These are phyloP conservation scores for Penicillium sumatraense DNA, from an alignment of 2,329 filamentous ascomycete genomes.

Conservation along the genomic window DNA sequence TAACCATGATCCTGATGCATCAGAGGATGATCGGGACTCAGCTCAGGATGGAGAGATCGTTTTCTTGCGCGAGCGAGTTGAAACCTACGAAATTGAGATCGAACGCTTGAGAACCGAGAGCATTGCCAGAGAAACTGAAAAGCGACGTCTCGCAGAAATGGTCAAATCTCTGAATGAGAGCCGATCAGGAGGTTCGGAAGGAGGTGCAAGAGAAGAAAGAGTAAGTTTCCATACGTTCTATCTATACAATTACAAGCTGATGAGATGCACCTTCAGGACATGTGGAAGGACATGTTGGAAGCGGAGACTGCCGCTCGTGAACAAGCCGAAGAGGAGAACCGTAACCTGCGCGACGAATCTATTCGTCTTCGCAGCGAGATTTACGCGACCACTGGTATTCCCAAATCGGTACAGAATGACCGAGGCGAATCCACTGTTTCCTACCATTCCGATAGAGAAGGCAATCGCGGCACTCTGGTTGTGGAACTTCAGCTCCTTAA, in stretches of 20 bases:
- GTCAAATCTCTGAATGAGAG: constrained; percentile 68
- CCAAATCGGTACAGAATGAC: constrained; percentile 37
- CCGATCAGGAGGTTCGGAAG: constrained; percentile 52
- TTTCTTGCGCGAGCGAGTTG: constrained; percentile 81
- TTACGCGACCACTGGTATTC: constrained; percentile 32
- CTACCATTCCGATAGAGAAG: constrained; percentile 44
- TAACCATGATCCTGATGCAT: constrained; percentile 46
- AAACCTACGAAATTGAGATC: constrained; percentile 81
- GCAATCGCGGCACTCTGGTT: constrained; percentile 62
- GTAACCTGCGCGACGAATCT: constrained; percentile 80
- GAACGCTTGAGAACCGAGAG: constrained; percentile 80
- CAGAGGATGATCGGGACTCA: constrained; percentile 51
- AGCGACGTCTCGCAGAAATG: constrained; percentile 81
- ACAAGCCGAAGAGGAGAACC: constrained; percentile 87
- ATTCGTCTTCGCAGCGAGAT: constrained; percentile 65
- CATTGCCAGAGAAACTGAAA: constrained; percentile 79
- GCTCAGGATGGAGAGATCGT: constrained; percentile 81
- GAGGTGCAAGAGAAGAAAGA: constrained; percentile 55
- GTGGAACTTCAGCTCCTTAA: constrained; percentile 85
- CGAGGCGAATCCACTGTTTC: constrained; percentile 44
- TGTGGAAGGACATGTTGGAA: constrained; percentile 94
- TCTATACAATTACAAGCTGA: neutral
- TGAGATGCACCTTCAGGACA: constrained; percentile 63
- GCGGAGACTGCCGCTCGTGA: constrained; percentile 88
- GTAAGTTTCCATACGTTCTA: constrained; percentile 35